A percentile compares a stretch with the other conserved stretches of the same genome.
These are phyloP conservation scores for Trichoderma reesei DNA, from an alignment of 495 filamentous ascomycete genomes.

Conservation along the genomic window DNA sequence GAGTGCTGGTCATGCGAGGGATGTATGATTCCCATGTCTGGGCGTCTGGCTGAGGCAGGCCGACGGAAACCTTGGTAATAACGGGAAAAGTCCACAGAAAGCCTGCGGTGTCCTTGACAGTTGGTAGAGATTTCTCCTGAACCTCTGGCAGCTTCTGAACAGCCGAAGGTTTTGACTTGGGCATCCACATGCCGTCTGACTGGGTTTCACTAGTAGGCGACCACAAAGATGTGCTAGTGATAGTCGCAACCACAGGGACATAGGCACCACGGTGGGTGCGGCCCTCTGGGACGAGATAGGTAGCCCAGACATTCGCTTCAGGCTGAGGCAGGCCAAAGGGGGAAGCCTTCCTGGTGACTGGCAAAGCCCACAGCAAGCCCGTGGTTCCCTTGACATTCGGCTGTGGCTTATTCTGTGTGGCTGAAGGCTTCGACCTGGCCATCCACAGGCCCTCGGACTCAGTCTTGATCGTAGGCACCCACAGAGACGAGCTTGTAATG, in stretches of 20 bases:
- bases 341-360: neutral
- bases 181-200: neutral
- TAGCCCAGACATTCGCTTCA: neutral
- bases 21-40: neutral
- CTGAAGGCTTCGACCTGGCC: neutral
- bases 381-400: neutral
- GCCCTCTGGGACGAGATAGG: neutral
- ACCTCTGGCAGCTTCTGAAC: neutral
- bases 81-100: neutral
- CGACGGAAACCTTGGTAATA: neutral
- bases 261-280: neutral
- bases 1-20: neutral
- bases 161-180: neutral
- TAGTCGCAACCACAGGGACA: neutral
- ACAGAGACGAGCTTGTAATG: neutral
- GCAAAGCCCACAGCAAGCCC: neutral
- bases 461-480: neutral
- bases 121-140: neutral
- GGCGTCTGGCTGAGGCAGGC: neutral
- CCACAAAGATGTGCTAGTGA: neutral
- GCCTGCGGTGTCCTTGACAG: neutral
- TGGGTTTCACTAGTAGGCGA: neutral
- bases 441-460: neutral
- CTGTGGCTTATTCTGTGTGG: neutral
- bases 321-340: neutral